Conservation (phyloP, 306 rosid genomes). For the Citrullus amarus region DNA sequence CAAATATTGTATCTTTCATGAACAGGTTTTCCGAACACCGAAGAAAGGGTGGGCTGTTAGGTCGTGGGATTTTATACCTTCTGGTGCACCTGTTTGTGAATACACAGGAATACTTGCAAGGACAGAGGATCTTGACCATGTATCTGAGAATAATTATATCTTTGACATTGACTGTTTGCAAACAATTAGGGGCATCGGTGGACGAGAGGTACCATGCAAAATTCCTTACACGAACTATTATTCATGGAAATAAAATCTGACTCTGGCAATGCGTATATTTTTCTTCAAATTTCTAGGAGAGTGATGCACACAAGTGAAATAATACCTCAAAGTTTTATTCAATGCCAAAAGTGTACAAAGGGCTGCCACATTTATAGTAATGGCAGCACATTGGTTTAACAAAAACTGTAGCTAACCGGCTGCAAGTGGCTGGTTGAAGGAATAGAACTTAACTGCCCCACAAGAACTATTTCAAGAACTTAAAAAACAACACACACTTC, state of each 20-base stretch:
- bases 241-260: neutral
- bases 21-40: constrained; percentile 76
- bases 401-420: too few relatives aligned
- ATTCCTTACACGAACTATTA: neutral
- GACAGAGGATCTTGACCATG: constrained; percentile 65
- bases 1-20: neutral
- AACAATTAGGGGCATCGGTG: constrained; percentile 79
- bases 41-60: constrained; percentile 99
- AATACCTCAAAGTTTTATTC: too few relatives aligned
- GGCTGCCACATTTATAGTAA: too few relatives aligned
- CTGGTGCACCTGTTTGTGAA: constrained; percentile 96
- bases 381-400: too few relatives aligned
- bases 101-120: constrained; percentile 64
- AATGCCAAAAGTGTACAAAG: too few relatives aligned
- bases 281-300: neutral
- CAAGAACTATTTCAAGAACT: too few relatives aligned
- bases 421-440: too few relatives aligned
- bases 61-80: constrained; percentile 94
- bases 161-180: constrained; percentile 94
- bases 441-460: too few relatives aligned
- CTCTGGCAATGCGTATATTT: neutral
- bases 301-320: too few relatives aligned
- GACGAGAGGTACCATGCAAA: constrained; percentile 61
- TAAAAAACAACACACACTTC: too few relatives aligned
- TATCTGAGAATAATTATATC: constrained; percentile 57